A percentile compares a stretch with the other conserved stretches of the same genome.
Conservation (phyloP, 2,329 filamentous ascomycete species). For the Trichophaea hybrida region DNA sequence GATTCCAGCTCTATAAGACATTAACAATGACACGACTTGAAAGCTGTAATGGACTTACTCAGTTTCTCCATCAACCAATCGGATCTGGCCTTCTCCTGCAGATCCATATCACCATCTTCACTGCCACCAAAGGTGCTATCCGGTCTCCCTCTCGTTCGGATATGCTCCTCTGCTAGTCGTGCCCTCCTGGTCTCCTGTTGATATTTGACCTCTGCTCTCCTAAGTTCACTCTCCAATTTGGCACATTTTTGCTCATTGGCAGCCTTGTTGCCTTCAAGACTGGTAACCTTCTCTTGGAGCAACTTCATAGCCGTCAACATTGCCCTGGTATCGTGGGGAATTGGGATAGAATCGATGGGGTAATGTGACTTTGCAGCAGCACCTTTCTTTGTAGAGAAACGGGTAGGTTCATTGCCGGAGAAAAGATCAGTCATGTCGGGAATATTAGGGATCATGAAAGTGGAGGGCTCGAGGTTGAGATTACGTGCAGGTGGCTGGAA, state of each 20-base stretch:
- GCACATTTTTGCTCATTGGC: constrained; percentile 19
- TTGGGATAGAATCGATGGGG: constrained; percentile 25
- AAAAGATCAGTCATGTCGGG: constrained; percentile 23
- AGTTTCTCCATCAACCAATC: constrained; percentile 24
- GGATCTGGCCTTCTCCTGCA: constrained; percentile 21
- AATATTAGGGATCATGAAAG: constrained; percentile 21
- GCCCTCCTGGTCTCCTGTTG: constrained; percentile 22
- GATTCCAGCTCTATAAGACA: constrained; percentile 22
- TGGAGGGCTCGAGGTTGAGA: constrained; percentile 2
- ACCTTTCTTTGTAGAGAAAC: constrained; percentile 16
- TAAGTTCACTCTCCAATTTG: constrained; percentile 24
- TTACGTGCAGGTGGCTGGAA: neutral
- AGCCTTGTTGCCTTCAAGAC: constrained; percentile 23
- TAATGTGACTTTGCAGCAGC: constrained; percentile 17
- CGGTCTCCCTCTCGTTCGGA: constrained; percentile 8
- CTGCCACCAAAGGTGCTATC: constrained; percentile 24
- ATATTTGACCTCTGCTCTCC: constrained; percentile 21
- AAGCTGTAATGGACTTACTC: constrained; percentile 16
- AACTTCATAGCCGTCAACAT: constrained; percentile 24
- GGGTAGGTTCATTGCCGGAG: constrained; percentile 19
- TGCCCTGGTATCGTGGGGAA: constrained; percentile 26
- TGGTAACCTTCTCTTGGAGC: constrained; percentile 25
- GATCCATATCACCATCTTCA: constrained; percentile 21
- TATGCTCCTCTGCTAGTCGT: constrained; percentile 19
- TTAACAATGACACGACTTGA: neutral